Evolutionary conservation across 805 yeast species (phyloP).

Genomic region (Zygosaccharomyces bailii): DNA sequence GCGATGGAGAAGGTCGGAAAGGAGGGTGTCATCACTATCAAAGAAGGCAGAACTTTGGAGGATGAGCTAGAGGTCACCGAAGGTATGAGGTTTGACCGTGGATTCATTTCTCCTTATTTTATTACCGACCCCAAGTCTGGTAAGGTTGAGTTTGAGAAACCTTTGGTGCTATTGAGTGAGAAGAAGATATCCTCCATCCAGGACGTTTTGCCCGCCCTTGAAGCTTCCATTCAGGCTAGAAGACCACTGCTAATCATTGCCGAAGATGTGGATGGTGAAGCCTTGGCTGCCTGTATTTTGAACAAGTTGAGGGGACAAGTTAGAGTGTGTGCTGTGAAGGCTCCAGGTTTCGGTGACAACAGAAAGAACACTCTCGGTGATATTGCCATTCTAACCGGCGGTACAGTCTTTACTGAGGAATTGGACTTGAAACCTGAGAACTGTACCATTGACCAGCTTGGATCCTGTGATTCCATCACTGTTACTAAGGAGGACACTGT

Average conservation of each 20-base stretch:
- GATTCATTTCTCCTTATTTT: conserved; percentile 94
- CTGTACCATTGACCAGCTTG: conserved; percentile 85
- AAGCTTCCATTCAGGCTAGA: conserved; percentile 86
- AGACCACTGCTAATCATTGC: conserved; percentile 91
- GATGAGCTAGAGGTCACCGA: conserved; percentile 96
- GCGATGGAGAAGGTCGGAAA: conserved; percentile 99
- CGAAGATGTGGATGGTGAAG: conserved; percentile 97
- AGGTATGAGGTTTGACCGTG: conserved; percentile 98
- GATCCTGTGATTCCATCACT: conserved; percentile 87
- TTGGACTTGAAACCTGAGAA: conserved; percentile 93
- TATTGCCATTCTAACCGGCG: conserved; percentile 91
- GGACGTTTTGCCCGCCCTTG: conserved; percentile 89
- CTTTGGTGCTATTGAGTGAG: conserved; percentile 82
- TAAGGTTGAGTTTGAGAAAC: conserved; percentile 93
- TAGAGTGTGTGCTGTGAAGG: conserved; percentile 94
- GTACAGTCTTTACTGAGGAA: conserved; percentile 83
- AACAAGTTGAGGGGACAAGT: conserved; percentile 98
- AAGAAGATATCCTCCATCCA: conserved; percentile 88
- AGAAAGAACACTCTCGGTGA: conserved; percentile 95
- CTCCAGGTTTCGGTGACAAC: conserved; percentile 99
- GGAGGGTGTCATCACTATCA: conserved; percentile 97
- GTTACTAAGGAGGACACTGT: conserved; percentile 96
- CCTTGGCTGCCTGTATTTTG: conserved; percentile 94
- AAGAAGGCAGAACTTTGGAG: conserved; percentile 94
- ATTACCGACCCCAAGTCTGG: conserved; percentile 90